These are phyloP conservation scores for Knoxia roxburghii DNA, from an alignment of 257 asterid genomes.

Conservation along the genomic window DNA sequence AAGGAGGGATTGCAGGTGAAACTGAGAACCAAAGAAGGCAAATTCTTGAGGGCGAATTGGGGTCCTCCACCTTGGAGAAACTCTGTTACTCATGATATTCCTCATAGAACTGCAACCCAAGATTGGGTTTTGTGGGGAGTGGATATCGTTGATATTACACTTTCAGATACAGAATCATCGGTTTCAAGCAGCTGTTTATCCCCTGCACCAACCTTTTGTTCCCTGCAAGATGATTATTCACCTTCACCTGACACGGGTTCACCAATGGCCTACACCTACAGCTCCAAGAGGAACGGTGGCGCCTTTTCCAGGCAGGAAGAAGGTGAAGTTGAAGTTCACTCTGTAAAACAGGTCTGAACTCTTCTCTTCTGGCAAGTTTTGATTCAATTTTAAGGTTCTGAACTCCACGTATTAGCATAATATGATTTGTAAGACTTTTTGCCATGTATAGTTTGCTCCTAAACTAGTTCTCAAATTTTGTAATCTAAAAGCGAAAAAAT, in stretches of 20 bases:
- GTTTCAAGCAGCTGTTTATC: slow-evolving; percentile 27
- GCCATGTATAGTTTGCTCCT: too few relatives aligned
- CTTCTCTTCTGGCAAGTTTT: background rate
- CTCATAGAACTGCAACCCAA: slow-evolving; percentile 67
- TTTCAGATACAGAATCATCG: slow-evolving; percentile 22
- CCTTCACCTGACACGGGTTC: slow-evolving; percentile 48
- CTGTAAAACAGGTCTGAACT: background rate
- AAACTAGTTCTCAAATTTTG: too few relatives aligned
- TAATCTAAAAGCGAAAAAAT: too few relatives aligned
- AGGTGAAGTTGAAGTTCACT: background rate
- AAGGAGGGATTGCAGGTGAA: slow-evolving; percentile 58
- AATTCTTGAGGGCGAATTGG: slow-evolving; percentile 75
- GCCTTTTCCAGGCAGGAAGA: background rate
- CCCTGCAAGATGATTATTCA: slow-evolving; percentile 31
- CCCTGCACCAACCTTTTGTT: slow-evolving; percentile 36
- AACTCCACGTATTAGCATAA: too few relatives aligned
- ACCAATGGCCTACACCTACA: slow-evolving; percentile 11
- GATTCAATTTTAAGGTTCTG: too few relatives aligned
- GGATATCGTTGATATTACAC: slow-evolving; percentile 47
- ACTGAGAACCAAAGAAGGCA: slow-evolving; percentile 51
- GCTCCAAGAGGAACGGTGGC: background rate
- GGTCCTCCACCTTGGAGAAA: slow-evolving; percentile 79
- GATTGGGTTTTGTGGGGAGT: slow-evolving; percentile 77
- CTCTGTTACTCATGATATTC: slow-evolving; percentile 72
- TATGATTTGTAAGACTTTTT: too few relatives aligned